These are phyloP conservation scores for Teunomyces pallodes DNA, from an alignment of 805 yeast species.

Conservation along the genomic window DNA sequence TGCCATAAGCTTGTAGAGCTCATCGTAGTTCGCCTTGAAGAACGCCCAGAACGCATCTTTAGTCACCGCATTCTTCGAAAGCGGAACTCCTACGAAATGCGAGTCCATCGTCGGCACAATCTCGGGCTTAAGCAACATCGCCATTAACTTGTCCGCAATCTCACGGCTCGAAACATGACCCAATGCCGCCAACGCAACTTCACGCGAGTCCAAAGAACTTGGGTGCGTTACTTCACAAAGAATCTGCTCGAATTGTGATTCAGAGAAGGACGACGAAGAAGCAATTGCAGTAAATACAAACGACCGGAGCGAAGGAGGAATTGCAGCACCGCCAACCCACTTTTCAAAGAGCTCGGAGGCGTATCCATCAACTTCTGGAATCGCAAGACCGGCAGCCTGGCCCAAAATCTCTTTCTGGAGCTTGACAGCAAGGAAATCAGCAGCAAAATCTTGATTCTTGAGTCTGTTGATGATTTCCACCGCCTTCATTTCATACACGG, in stretches of 20 bases:
- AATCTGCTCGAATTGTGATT: constrained; percentile 37
- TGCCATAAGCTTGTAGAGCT: constrained; percentile 43
- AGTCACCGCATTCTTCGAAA: constrained; percentile 45
- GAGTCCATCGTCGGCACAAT: constrained; percentile 58
- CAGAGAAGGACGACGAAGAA: constrained; percentile 30
- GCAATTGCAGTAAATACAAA: constrained; percentile 46
- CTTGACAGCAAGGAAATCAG: constrained; percentile 27
- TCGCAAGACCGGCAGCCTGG: constrained; percentile 37
- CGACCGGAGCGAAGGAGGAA: constrained; percentile 45
- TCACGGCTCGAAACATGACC: constrained; percentile 43
- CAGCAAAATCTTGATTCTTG: constrained; percentile 13
- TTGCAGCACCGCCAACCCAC: constrained; percentile 20
- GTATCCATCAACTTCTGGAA: constrained; percentile 35
- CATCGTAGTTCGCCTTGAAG: constrained; percentile 47
- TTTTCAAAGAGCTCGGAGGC: constrained; percentile 30
- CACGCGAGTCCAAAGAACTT: constrained; percentile 55
- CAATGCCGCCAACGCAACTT: constrained; percentile 54
- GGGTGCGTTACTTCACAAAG: constrained; percentile 50
- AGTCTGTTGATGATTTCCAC: constrained; percentile 21
- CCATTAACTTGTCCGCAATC: constrained; percentile 39
- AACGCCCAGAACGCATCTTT: constrained; percentile 48
- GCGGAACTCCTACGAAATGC: constrained; percentile 46
- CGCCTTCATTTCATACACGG: constrained; percentile 32
- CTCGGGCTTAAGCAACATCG: constrained; percentile 38
- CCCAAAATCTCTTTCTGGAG: constrained; percentile 40